Evolutionary conservation across 176 grass and related monocot genomes (phyloP).

Genomic region (Musa troglodytarum): DNA sequence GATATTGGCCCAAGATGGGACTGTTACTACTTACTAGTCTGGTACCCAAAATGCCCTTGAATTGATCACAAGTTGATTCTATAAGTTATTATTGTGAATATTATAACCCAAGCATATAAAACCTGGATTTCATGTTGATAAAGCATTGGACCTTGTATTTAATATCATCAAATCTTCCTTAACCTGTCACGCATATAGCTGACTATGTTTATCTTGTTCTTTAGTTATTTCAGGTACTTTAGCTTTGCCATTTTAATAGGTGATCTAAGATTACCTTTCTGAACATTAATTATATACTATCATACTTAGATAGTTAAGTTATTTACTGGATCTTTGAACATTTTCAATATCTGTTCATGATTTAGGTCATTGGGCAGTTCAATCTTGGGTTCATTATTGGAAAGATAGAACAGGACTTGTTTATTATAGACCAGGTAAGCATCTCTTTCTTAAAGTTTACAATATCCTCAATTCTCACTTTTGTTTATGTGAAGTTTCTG

Average conservation of each 20-base stretch:
- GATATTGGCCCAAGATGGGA: too few relatives aligned
- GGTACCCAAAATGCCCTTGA: too few relatives aligned
- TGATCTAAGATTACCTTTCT: not conserved
- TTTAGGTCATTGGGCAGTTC: slow-evolving; percentile 93
- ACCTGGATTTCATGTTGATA: too few relatives aligned
- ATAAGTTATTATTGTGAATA: too few relatives aligned
- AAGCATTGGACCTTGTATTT: too few relatives aligned
- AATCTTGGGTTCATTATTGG: slow-evolving; percentile 99
- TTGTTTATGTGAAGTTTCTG: not conserved
- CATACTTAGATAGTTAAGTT: not conserved
- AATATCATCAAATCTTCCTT: too few relatives aligned
- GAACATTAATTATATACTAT: too few relatives aligned
- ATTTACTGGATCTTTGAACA: not conserved
- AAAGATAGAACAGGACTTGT: slow-evolving; percentile 76
- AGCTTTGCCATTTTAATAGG: not conserved
- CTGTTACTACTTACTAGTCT: too few relatives aligned
- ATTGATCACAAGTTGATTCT: too few relatives aligned
- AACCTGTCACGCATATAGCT: too few relatives aligned
- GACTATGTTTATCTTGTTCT: too few relatives aligned
- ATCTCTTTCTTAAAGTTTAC: slow-evolving; percentile 4
- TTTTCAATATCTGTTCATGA: not conserved
- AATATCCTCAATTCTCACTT: not conserved
- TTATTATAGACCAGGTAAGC: slow-evolving; percentile 95
- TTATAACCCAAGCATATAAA: too few relatives aligned
- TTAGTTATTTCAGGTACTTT: not conserved